Evolutionary conservation across 345 rosid genomes (phyloP), one percentile per base, ranked within the genome.

Genomic region (Clarkia xantiana): DNA sequence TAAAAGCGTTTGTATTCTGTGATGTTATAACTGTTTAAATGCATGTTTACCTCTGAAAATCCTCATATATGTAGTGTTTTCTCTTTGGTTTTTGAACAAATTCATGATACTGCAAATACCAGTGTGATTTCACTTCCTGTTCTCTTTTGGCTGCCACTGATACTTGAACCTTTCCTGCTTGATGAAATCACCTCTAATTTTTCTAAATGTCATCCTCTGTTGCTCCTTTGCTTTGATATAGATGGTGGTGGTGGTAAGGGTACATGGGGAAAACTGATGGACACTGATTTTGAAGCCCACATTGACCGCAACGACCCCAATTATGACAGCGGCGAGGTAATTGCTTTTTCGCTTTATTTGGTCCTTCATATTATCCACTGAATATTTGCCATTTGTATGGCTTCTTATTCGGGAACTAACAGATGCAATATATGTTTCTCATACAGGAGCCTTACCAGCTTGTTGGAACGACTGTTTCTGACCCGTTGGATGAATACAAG

Each of bases 161-260:
- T 29, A 29, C 9, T 29, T 29, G 4, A 7, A 7, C 36, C 36
- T 29, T 29, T 29, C 9, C 36, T 29, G 36, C 36, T 5, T 29
- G 36, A 2, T 29, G 36, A 10, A 29, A 7, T 29, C 36, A 29
- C 36, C 6, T 29, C 36, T 29, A 18, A 53, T 9, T 49, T 16
- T 49, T n/a, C 11, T 7, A 49, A 29, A 14, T 50, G 12, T 25
- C 11, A 9, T 11, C 15, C 47, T 15, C 11, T 17, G 1, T 9
- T 40, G 42, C 20, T 43, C 71, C 52, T 29, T 7, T 29, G 36
- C 5, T 29, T 29, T 29, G 42, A 58, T 62, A 44, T 66, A 91
- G 99, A 93, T 51, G 96, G 96, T 54, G 99, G 66, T 58, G 95
- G 96, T 36, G 99, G 99, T n/a, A 87, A 84, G 69, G 96, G 96